Evolutionary conservation across 495 filamentous ascomycete genomes (phyloP), one percentile per base, ranked within the genome.

Genomic region (Xanthoparmelia taractica): DNA sequence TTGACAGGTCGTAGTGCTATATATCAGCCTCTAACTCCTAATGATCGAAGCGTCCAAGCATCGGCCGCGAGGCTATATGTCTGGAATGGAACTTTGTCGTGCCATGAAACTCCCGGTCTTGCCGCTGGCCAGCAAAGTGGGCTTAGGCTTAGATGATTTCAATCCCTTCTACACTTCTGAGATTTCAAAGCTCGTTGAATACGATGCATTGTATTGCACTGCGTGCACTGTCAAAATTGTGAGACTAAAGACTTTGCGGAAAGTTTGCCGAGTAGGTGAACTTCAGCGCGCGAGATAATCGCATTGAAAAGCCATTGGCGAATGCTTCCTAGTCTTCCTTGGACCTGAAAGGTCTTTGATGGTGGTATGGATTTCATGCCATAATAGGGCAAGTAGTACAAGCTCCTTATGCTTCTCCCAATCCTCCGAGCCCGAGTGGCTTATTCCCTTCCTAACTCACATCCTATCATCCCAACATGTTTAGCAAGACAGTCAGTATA

Each of bases 401-500:
- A 18, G 1, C 17, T 61, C 12, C 25, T 54, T 48, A 63, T 63
- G 61, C 41, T 63, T 50, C 33, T 58, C 31, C 31, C 33, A 8
- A 8, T 40, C 13, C 33, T 58, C 54, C 54, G 61, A 63, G 33
- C 52, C 40, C 33, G 23, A 45, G 29, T 38, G 40, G 61, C 52
- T 58, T n/a, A 27, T 20, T 36, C 54, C 17, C 13, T 33, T 33
- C 15, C 17, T 3, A 17, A 27, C 27, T 36, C 54, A 25, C 13
- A 41, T 33, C 15, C 17, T 3, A 17, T 17, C 12, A 1, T 13
- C 0, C 33, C 34, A 12, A 56, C 8, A 56, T 43, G 37, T 56
- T 40, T 43, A 38, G 60, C 23, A 55, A 7, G 50, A 54, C 23
- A 18, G 60, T 62, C 50, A 56, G 60, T 40, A 62, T 34, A 23